Conservation (phyloP, 2,329 filamentous ascomycete species). For the Aspergillus thermomutatus region DNA sequence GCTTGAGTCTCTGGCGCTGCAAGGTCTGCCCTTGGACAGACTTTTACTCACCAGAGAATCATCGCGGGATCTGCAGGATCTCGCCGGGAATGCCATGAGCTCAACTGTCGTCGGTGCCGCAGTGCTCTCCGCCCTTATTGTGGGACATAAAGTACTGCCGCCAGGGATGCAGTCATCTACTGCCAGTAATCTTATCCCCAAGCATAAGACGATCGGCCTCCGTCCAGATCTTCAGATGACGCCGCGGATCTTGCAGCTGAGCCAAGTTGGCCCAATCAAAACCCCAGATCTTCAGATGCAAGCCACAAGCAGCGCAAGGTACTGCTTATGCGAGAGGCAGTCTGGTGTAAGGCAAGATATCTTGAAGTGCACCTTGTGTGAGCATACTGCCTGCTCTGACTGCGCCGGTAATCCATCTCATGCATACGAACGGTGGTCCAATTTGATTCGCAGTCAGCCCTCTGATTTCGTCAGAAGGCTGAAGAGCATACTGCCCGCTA, state of each 20-base stretch:
- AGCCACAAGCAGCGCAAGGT: conserved; percentile 37
- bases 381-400: conserved; percentile 51
- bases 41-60: conserved; percentile 64
- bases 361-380: conserved; percentile 50
- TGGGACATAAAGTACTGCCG: conserved; percentile 29
- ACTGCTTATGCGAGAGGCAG: conserved; percentile 59
- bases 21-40: conserved; percentile 64
- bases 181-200: not conserved
- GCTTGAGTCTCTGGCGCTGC: conserved; percentile 61
- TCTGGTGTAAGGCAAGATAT: conserved; percentile 39
- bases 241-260: conserved; percentile 11
- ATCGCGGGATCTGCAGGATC: conserved; percentile 60
- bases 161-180: conserved; percentile 7
- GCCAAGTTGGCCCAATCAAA: conserved; percentile 4
- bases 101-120: conserved; percentile 66
- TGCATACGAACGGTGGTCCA: conserved; percentile 33
- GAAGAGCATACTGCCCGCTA: conserved; percentile 42
- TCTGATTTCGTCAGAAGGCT: conserved; percentile 45
- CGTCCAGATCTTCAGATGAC: conserved; percentile 12
- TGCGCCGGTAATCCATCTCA: conserved; percentile 57
- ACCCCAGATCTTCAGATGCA: conserved; percentile 16
- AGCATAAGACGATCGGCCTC: conserved; percentile 5
- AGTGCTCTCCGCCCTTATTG: conserved; percentile 57
- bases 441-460: conserved; percentile 35
- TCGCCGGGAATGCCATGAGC: conserved; percentile 79